These are phyloP conservation scores for Salinomyces thailandicus DNA, from an alignment of 2,329 filamentous ascomycete genomes.

Conservation along the genomic window DNA sequence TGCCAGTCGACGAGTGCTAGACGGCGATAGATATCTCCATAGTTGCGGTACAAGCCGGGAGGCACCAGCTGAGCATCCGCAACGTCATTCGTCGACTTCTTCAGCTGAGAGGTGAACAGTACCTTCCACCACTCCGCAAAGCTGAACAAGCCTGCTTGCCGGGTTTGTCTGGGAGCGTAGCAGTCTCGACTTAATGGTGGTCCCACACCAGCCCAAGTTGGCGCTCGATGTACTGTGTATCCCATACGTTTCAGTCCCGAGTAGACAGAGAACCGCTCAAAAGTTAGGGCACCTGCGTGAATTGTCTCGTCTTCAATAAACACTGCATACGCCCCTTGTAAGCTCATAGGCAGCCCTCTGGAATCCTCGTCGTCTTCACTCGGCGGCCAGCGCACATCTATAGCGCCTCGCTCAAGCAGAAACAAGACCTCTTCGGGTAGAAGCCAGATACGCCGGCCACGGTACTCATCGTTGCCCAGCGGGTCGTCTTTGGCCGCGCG, in stretches of 20 bases:
- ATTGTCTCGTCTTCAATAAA: constrained; percentile 63
- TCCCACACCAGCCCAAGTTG: constrained; percentile 29
- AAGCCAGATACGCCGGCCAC: constrained; percentile 53
- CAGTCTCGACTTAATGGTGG: constrained; percentile 13
- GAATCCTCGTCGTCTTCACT: constrained; percentile 39
- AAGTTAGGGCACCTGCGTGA: constrained; percentile 38
- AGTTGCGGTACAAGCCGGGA: constrained; percentile 45
- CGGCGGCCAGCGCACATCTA: constrained; percentile 77
- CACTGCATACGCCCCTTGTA: constrained; percentile 81
- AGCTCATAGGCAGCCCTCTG: constrained; percentile 68
- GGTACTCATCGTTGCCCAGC: constrained; percentile 19
- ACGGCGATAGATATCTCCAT: constrained; percentile 61
- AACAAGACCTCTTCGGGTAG: constrained; percentile 87
- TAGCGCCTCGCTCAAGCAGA: constrained; percentile 71
- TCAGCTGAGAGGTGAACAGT: neutral
- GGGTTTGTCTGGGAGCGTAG: constrained; percentile 18
- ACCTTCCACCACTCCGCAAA: neutral
- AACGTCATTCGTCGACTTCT: neutral
- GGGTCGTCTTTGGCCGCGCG: constrained; percentile 43
- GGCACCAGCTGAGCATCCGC: constrained; percentile 37
- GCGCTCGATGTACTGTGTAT: constrained; percentile 68
- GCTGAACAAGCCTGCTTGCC: constrained; percentile 24
- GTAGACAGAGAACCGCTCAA: constrained; percentile 84
- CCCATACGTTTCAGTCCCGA: constrained; percentile 71
- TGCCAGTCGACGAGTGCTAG: constrained; percentile 65